Percentiles rank a stretch among this genome's conserved stretches.
These are phyloP conservation scores for Hymenoscyphus fructigenus DNA, from an alignment of 2,329 filamentous ascomycete genomes.

Conservation along the genomic window DNA sequence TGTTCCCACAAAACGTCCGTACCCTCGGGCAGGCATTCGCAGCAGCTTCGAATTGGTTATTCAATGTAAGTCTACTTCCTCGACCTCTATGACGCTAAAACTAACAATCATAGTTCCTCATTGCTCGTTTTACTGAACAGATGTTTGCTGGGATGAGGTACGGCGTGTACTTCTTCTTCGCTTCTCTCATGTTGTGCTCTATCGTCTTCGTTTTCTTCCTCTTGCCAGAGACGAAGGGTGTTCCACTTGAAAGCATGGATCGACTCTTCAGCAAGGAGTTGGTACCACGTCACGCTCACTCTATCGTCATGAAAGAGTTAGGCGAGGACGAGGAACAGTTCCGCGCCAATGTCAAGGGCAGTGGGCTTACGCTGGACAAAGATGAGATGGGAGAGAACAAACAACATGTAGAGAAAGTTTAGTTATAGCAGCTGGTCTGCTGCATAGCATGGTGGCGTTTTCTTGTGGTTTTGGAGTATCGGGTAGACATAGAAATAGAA, in stretches of 20 bases:
- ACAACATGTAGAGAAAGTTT: slow-evolving; percentile 29
- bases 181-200: slow-evolving; percentile 17
- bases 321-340: slow-evolving; percentile 27
- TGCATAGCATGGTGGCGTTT: background rate
- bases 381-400: slow-evolving; percentile 23
- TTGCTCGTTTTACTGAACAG: slow-evolving; percentile 45
- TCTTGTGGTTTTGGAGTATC: background rate
- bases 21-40: slow-evolving; percentile 56
- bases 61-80: slow-evolving; percentile 35
- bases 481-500: background rate
- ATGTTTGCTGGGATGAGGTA: slow-evolving; percentile 29
- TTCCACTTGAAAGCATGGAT: slow-evolving; percentile 60
- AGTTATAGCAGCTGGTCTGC: slow-evolving; percentile 1
- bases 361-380: slow-evolving; percentile 26
- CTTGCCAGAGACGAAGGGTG: slow-evolving; percentile 68
- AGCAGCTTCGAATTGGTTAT: slow-evolving; percentile 68
- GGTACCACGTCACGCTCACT: slow-evolving; percentile 24
- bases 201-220: slow-evolving; percentile 47
- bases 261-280: slow-evolving; percentile 39
- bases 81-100: slow-evolving; percentile 48
- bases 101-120: slow-evolving; percentile 72
- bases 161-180: slow-evolving; percentile 31
- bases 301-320: slow-evolving; percentile 30
- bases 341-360: slow-evolving; percentile 27
- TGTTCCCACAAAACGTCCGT: slow-evolving; percentile 54